Evolutionary conservation across 345 rosid species (phyloP), one percentile per base, ranked within the genome.

Genomic region (Kernera saxatilis): DNA sequence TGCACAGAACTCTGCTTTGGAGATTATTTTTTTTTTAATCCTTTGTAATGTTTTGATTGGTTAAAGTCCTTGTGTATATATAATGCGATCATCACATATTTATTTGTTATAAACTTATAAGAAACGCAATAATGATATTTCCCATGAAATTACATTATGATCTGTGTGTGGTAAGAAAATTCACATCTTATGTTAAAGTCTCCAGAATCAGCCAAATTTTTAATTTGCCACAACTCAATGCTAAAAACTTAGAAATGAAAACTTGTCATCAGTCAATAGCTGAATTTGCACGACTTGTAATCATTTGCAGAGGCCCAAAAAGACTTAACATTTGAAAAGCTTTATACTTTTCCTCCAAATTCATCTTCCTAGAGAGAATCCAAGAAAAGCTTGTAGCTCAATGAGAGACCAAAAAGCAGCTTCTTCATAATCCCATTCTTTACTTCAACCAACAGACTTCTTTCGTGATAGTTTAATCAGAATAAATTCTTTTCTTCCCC

Each of bases 381-480:
- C 15, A 35, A n/a, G 33, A 49, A 76, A 26, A 45, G 46, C 71
- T 52, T 63, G 75, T 52, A 56, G 43, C 46, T 61, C 23, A 63
- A 64, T 26, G 22, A 54, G 53, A 35, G 65, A 52, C 37, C 40
- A 61, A n/a, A 63, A 35, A 13, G 69, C 21, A 69, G 86, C 85
- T 86, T 85, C 82, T 77, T 52, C 65, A 19, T 76, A 72, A 86
- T 78, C 79, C 30, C 87, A 83, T 86, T 79, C 92, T 83, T 91
- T 85, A 73, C 89, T 82, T 87, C 51, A 67, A 33, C 50, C 8
- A 21, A 22, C 27, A 48, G 52, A 46, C 60, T 77, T 78, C 58
- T 70, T 45, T 30, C 66, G 13, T 46, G 43, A 29, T 74, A 40
- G 32, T 69, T 76, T 75, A 63, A 50, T 52, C 58, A 76, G 74